Evolutionary conservation across 768 basidiomycete genomes (phyloP), one percentile per base, ranked within the genome.

Genomic region (Suillus occidentalis): DNA sequence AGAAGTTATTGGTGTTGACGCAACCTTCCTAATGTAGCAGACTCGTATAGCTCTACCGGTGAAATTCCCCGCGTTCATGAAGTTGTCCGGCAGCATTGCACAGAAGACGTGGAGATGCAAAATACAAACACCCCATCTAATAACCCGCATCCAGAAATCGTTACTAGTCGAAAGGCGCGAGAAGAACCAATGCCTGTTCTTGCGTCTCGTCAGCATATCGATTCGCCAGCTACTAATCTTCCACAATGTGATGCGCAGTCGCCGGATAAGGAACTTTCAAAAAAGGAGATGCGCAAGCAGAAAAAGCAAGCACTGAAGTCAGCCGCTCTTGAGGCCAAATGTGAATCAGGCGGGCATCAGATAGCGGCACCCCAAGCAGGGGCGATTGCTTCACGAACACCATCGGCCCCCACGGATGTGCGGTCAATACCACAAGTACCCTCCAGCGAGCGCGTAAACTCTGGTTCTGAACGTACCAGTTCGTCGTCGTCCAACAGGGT

Each of bases 41-140:
- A 75, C 49, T 75, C 76, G 75, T 75, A 68, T 62, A 66, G 66
- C 40, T 65, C 70, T 8, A 34, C 28, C 31, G 40, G 55, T 59
- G 16, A 59, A 18, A 59, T 59, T 28, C 68, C 39, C 10, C 67
- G 66, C 18, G 62, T 72, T 31, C 59, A 69, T 5, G 69, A 69
- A 39, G 45, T 34, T 34, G 64, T 65, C 58, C 60, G 37, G 60
- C 47, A 58, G 4, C 67, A 68, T 36, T 64, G 65, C 37, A 28
- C 10, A 42, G 61, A 22, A 20, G 4, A 28, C 18, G 57, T 22
- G 57, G 18, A 59, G 3, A 40, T 40, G 39, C 9, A 16, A 5
- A 59, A 28, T 16, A 20, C 25, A 18, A 42, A 40, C 28, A 14
- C 16, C 25, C 10, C 39, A 12, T 40, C 39, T 28, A 28, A 10